phyloP scores from a whole-genome alignment of 345 rosid genomes.

The Populus ilicifolia region DNA sequence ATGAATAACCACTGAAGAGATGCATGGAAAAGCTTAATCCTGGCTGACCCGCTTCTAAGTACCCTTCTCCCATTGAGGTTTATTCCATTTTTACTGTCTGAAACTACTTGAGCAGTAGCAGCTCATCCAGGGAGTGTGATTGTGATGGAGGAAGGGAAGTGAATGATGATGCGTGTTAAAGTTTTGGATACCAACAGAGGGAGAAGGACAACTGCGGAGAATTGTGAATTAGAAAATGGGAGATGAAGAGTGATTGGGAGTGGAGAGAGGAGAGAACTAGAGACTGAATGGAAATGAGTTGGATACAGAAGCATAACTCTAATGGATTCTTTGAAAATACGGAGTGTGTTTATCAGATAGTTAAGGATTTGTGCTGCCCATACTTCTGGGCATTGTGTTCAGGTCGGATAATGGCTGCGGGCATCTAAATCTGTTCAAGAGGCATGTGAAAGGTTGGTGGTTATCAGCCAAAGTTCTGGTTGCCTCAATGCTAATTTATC shows the following conservation, averaged over 20 bases:
- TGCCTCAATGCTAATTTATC: slow-evolving; percentile 22
- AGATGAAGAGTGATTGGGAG: slow-evolving; percentile 28
- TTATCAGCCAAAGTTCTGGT: slow-evolving; percentile 5
- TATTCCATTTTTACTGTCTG: slow-evolving; percentile 30
- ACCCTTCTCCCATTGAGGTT: slow-evolving; percentile 25
- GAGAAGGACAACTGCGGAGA: slow-evolving; percentile 13
- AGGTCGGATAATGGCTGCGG: background rate
- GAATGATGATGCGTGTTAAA: slow-evolving; percentile 19
- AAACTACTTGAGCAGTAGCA: slow-evolving; percentile 32
- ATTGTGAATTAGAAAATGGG: slow-evolving; percentile 21
- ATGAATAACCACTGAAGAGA: slow-evolving; percentile 23
- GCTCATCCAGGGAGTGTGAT: slow-evolving; percentile 26
- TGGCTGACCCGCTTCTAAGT: slow-evolving; percentile 13
- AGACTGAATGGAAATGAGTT: slow-evolving; percentile 29
- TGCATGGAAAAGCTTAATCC: slow-evolving; percentile 35
- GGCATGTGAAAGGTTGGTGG: background rate
- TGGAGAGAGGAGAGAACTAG: slow-evolving; percentile 30
- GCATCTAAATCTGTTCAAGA: background rate
- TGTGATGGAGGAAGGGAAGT: slow-evolving; percentile 31
- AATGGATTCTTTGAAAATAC: slow-evolving; percentile 32
- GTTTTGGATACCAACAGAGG: slow-evolving; percentile 20
- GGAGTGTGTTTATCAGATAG: slow-evolving; percentile 18
- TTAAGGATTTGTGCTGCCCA: slow-evolving; percentile 14
- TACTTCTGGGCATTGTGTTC: slow-evolving; percentile 12
- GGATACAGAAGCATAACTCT: slow-evolving; percentile 30